A percentile compares a stretch with the other conserved stretches of the same genome.
Conservation (phyloP, 2,329 filamentous ascomycete species). For the Thielaviopsis euricoi region DNA sequence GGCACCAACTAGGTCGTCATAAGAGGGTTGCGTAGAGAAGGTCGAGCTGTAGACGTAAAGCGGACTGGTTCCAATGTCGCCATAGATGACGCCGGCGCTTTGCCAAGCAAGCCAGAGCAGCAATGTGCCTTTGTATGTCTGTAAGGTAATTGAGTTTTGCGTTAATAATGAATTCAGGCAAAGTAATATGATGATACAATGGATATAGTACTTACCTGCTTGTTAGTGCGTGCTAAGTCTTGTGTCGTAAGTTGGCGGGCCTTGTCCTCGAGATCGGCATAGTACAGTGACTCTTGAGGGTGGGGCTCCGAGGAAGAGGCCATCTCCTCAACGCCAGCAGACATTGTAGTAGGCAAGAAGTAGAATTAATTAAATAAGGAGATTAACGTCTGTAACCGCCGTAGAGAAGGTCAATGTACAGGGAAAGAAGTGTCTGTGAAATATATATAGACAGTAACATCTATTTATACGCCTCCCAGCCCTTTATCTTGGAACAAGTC, state of each 20-base stretch:
- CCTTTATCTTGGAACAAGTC: background rate
- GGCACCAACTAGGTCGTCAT: slow-evolving; percentile 44
- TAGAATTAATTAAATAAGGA: background rate
- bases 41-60: slow-evolving; percentile 57
- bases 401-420: background rate
- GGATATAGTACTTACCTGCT: background rate
- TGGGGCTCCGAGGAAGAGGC: background rate
- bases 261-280: background rate
- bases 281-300: background rate
- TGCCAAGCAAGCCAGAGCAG: slow-evolving; percentile 41
- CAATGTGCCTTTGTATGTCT: background rate
- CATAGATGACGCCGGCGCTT: slow-evolving; percentile 50
- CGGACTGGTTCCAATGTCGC: slow-evolving; percentile 51
- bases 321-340: background rate
- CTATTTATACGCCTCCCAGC: background rate
- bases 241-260: background rate
- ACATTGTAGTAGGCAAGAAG: background rate
- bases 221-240: background rate
- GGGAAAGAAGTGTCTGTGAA: background rate
- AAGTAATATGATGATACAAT: too few relatives aligned
- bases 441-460: background rate
- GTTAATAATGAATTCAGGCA: too few relatives aligned
- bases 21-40: slow-evolving; percentile 37
- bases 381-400: background rate
- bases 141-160: too few relatives aligned